Conservation (phyloP, 345 rosid species). For the Raphanus sativus region DNA sequence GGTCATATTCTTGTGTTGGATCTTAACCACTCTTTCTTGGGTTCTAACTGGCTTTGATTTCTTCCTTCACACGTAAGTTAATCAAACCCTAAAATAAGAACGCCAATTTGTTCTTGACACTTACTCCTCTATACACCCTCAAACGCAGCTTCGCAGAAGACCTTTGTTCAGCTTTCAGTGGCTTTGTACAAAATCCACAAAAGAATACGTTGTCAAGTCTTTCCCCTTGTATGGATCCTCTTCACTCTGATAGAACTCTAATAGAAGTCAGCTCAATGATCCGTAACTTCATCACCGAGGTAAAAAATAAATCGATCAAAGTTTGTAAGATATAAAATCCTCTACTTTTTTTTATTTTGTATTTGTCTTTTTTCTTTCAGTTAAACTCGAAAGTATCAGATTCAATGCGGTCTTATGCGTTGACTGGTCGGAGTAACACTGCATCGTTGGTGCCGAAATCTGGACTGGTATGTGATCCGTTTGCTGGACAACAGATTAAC, state of each 20-base stretch:
- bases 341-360: slow-evolving; percentile 7
- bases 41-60: slow-evolving; percentile 63
- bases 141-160: slow-evolving; percentile 56
- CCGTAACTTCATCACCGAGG: slow-evolving; percentile 51
- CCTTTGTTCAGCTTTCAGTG: slow-evolving; percentile 54
- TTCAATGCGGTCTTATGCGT: slow-evolving; percentile 22
- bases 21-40: slow-evolving; percentile 61
- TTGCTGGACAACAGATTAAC: slow-evolving; percentile 48
- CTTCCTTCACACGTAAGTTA: slow-evolving; percentile 62
- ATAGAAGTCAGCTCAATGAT: slow-evolving; percentile 43
- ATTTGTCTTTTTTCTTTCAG: slow-evolving; percentile 36
- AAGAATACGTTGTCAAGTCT: slow-evolving; percentile 44
- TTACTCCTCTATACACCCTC: neutral
- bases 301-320: slow-evolving; percentile 10
- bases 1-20: slow-evolving; percentile 64
- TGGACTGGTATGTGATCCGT: slow-evolving; percentile 58
- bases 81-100: neutral
- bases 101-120: neutral
- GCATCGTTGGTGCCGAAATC: slow-evolving; percentile 2
- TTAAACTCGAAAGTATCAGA: slow-evolving; percentile 44
- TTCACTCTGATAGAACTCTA: slow-evolving; percentile 42
- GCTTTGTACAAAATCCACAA: slow-evolving; percentile 49
- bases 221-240: slow-evolving; percentile 55
- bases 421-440: slow-evolving; percentile 5
- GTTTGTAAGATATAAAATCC: neutral